Evolutionary conservation across 495 filamentous ascomycete genomes (phyloP), one percentile per base, ranked within the genome.

Genomic region (Astrothelium macrocarpum): DNA sequence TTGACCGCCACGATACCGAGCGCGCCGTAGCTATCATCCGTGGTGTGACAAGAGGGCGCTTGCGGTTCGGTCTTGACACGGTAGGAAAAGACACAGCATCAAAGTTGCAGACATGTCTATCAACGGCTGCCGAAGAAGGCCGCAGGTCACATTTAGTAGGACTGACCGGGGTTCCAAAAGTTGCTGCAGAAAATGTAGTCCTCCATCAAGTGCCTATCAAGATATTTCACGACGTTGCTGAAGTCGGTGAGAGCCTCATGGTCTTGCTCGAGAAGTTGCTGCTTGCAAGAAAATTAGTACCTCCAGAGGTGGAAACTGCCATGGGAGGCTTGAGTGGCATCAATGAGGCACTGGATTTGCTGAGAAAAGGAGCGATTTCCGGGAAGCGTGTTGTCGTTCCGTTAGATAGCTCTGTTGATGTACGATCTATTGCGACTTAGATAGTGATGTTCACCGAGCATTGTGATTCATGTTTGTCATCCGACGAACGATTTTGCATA

Each of bases 201-300:
- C 77, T 80, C 58, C 85, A 89, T 63, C 84, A 77, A 3, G 82
- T 88, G 25, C 86, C 86, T 0, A 87, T 89, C 60, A 89, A 88
- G 71, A 64, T 87, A 28, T 89, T 88, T 66, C 86, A 89, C 66
- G 78, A 81, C 59, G 79, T 82, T 2, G 77, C 81, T 0, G 72
- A 73, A 2, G 77, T 88, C 0, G 86, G 86, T 1, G 80, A 83
- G 59, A 71, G 70, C 7, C 68, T 86, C 68, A 80, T 83, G 3
- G 65, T 67, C 20, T 89, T 85, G 86, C 70, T 87, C 64, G 85
- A 88, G 69, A 71, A 74, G 36, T 69, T 89, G 53, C 66, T 88
- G 49, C 74, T 77, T 26, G 68, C 75, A 2, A 74, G 74, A 0
- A 65, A 77, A 23, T 65, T 89, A 25, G 68, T 71, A 32, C 73